Conservation (phyloP, 768 basidiomycete genomes). For the Tricholoma terreum region DNA sequence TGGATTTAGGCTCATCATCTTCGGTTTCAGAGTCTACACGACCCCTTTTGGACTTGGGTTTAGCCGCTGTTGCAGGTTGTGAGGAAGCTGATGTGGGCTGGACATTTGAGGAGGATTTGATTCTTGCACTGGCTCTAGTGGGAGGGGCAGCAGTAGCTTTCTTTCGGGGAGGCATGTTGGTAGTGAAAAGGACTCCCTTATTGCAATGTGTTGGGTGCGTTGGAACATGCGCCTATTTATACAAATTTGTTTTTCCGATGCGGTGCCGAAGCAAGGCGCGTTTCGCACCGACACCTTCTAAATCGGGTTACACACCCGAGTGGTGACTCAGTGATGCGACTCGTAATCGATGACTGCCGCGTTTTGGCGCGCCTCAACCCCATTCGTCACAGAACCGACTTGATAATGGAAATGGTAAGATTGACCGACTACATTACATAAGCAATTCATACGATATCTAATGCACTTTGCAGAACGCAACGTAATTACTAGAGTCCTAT, state of each 20-base stretch:
- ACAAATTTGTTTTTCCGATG: conserved; percentile 11
- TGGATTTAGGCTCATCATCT: conserved; percentile 23
- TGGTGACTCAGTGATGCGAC: too few relatives aligned
- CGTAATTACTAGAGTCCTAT: too few relatives aligned
- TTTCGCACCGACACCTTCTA: conserved; percentile 7
- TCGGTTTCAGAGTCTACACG: conserved; percentile 25
- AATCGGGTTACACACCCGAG: too few relatives aligned
- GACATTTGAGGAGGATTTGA: conserved; percentile 25
- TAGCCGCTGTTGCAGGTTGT: conserved; percentile 22
- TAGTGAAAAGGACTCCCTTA: not conserved
- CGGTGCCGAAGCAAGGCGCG: conserved; percentile 13
- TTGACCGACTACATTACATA: too few relatives aligned
- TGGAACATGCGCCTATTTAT: conserved; percentile 14
- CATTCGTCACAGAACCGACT: too few relatives aligned
- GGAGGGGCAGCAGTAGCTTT: conserved; percentile 33
- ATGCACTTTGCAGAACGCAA: too few relatives aligned
- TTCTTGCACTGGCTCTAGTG: conserved; percentile 38
- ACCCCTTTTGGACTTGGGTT: conserved; percentile 29
- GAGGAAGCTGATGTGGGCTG: conserved; percentile 20
- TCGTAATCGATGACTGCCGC: too few relatives aligned
- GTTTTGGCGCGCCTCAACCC: too few relatives aligned
- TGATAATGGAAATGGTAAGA: too few relatives aligned
- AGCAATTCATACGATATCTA: too few relatives aligned
- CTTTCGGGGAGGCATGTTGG: conserved; percentile 45
- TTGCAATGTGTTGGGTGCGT: conserved; percentile 2